phyloP scores from a whole-genome alignment of 345 rosid species.

The Limnanthes douglasii region DNA sequence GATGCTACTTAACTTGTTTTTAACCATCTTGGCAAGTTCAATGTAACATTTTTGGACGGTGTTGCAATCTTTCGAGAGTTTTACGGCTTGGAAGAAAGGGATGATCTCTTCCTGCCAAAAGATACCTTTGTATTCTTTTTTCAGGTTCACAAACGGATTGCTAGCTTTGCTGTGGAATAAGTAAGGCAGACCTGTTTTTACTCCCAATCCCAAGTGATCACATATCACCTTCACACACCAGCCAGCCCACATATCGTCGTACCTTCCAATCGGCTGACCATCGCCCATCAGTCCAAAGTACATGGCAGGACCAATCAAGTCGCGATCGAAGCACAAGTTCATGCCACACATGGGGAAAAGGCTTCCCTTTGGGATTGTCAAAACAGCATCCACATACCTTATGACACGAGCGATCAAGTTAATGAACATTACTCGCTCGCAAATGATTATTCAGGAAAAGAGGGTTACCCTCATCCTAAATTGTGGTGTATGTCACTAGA shows the following conservation, averaged over 20 bases:
- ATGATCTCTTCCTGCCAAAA: conserved; percentile 95
- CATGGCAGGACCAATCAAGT: conserved; percentile 34
- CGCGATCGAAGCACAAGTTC: conserved; percentile 86
- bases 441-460: no score
- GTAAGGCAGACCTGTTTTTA: conserved; percentile 85
- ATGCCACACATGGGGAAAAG: conserved; percentile 98
- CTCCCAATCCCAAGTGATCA: conserved; percentile 75
- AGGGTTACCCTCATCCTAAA: no score
- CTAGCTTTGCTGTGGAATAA: conserved; percentile 95
- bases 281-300: conserved; percentile 32
- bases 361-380: conserved; percentile 95
- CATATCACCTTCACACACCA: conserved; percentile 41
- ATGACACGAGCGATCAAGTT: background rate
- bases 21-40: conserved; percentile 68
- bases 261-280: conserved; percentile 30
- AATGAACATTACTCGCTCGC: background rate
- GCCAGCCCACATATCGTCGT: conserved; percentile 21
- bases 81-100: conserved; percentile 67
- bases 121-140: conserved; percentile 86
- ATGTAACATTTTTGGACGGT: conserved; percentile 77
- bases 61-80: conserved; percentile 72
- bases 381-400: conserved; percentile 80
- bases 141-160: conserved; percentile 80
- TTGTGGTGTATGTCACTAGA: no score
- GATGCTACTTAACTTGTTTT: conserved; percentile 47